These are phyloP conservation scores for Kodamaea sagamina DNA, from an alignment of 805 yeast genomes.

Conservation along the genomic window DNA sequence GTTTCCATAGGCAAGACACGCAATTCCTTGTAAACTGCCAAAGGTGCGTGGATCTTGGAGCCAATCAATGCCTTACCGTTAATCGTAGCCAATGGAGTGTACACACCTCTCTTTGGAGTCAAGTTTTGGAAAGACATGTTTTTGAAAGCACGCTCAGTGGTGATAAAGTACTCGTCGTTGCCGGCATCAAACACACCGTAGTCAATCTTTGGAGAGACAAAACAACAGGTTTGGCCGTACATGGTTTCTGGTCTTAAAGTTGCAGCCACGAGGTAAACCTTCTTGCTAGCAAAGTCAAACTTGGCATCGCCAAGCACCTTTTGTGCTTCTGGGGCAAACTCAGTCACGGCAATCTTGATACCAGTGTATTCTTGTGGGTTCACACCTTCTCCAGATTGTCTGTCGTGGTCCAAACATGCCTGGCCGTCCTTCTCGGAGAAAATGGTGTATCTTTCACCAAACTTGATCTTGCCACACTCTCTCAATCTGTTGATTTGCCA, in stretches of 20 bases:
- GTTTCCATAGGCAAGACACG: constrained; percentile 97
- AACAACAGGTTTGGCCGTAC: constrained; percentile 98
- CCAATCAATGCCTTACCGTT: constrained; percentile 80
- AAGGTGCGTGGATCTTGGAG: constrained; percentile 82
- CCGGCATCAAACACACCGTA: constrained; percentile 93
- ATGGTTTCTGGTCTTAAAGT: constrained; percentile 98
- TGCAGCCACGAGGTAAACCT: constrained; percentile 86
- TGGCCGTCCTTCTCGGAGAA: constrained; percentile 98
- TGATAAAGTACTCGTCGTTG: constrained; percentile 65
- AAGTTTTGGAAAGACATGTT: constrained; percentile 95
- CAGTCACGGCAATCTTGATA: constrained; percentile 75
- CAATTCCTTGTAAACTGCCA: constrained; percentile 66
- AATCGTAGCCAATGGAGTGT: constrained; percentile 57
- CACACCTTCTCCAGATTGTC: constrained; percentile 96
- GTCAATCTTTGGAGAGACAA: constrained; percentile 90
- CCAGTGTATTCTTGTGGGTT: constrained; percentile 96
- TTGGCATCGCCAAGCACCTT: constrained; percentile 52
- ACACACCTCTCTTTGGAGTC: constrained; percentile 85
- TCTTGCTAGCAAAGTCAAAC: constrained; percentile 54
- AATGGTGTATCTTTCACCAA: constrained; percentile 97
- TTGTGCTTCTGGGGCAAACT: constrained; percentile 58
- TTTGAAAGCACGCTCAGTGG: constrained; percentile 94
- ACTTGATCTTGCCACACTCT: constrained; percentile 87
- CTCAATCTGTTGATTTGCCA: constrained; percentile 94
- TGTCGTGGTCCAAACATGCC: constrained; percentile 99